Evolutionary conservation across 352 stramenopile genomes (phyloP).

Genomic region (Pythium catenulatum): DNA sequence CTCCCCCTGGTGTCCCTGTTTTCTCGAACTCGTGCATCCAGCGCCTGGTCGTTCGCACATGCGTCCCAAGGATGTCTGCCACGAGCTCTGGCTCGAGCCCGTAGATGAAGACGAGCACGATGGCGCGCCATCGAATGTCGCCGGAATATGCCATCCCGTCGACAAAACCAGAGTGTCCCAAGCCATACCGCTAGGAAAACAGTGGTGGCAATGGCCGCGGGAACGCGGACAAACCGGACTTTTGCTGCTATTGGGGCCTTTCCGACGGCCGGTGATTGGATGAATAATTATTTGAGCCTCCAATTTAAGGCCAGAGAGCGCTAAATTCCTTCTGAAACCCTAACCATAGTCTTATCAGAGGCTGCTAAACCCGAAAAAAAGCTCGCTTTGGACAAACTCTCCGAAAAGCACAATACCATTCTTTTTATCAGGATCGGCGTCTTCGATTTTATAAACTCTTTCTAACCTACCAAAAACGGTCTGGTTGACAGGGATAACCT

Average conservation of each 20-base stretch:
- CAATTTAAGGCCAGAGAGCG: neutral
- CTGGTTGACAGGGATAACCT: constrained; percentile 79
- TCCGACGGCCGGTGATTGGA: too few relatives aligned
- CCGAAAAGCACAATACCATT: neutral
- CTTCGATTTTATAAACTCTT: too few relatives aligned
- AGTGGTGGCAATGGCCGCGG: neutral
- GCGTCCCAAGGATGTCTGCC: neutral
- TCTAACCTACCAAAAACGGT: constrained; percentile 82
- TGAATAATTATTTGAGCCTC: too few relatives aligned
- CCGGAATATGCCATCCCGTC: constrained; percentile 5
- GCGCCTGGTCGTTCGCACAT: neutral
- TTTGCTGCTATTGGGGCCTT: constrained; percentile 1
- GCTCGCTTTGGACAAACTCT: constrained; percentile 2
- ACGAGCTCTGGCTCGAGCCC: neutral
- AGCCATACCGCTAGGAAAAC: neutral
- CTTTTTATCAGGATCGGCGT: too few relatives aligned
- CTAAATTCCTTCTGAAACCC: neutral
- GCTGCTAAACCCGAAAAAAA: constrained; percentile 11
- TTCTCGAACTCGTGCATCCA: neutral
- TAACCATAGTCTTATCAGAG: constrained; percentile 7
- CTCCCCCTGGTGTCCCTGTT: neutral
- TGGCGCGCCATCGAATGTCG: constrained; percentile 2
- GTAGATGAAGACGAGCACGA: constrained; percentile 12
- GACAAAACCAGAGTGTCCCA: neutral
- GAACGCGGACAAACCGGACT: constrained; percentile 1